Conservation (phyloP, 1,139 yeast species). For the Suhomyces bribrorum region DNA sequence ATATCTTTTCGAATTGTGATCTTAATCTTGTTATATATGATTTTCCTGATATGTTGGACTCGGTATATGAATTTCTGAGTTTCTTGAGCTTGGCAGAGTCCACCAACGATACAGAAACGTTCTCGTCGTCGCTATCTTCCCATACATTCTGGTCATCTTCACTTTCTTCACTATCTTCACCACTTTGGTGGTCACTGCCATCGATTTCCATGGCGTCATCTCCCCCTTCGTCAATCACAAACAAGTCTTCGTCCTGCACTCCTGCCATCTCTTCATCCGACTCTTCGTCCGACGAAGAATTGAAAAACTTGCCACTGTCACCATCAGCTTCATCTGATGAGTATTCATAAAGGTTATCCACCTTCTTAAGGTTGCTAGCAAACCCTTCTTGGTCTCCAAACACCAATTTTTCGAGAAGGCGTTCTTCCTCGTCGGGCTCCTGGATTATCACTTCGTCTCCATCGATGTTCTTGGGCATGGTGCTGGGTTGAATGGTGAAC, state of each 20-base stretch:
- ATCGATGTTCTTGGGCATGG: conserved; percentile 26
- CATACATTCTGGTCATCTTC: conserved; percentile 64
- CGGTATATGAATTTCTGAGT: conserved; percentile 64
- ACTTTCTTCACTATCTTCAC: conserved; percentile 22
- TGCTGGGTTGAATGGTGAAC: conserved; percentile 1
- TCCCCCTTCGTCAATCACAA: conserved; percentile 58
- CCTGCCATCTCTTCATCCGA: conserved; percentile 34
- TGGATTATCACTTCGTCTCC: conserved; percentile 45
- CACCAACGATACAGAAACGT: conserved; percentile 58
- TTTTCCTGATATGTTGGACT: conserved; percentile 59
- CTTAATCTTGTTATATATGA: conserved; percentile 74
- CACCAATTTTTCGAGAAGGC: conserved; percentile 75
- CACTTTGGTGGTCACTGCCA: conserved; percentile 29
- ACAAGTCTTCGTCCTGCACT: conserved; percentile 61
- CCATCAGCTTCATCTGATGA: conserved; percentile 43
- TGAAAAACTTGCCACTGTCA: conserved; percentile 30
- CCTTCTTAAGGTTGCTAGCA: conserved; percentile 60
- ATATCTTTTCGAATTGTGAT: conserved; percentile 80
- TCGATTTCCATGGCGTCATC: conserved; percentile 45
- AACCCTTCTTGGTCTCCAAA: conserved; percentile 89
- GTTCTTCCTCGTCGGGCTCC: conserved; percentile 82
- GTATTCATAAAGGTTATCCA: conserved; percentile 56
- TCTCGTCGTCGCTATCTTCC: conserved; percentile 92
- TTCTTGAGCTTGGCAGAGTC: conserved; percentile 66
- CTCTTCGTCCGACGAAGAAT: conserved; percentile 27